Evolutionary conservation across 75 land plant species (phyloP).

Genomic region (Pinus albicaulis): DNA sequence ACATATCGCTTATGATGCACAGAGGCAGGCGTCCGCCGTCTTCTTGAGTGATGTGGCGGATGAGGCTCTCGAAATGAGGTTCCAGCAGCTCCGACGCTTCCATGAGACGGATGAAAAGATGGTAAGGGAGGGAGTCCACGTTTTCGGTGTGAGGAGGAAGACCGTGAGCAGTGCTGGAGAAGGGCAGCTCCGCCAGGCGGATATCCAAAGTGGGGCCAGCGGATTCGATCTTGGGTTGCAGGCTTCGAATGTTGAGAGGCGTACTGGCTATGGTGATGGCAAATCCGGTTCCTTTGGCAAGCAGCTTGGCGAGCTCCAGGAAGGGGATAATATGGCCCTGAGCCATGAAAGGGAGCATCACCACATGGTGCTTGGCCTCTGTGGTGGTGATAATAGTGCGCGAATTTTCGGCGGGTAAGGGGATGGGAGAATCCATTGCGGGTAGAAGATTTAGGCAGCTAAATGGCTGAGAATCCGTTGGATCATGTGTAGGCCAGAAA

Average conservation of each 20-base stretch:
- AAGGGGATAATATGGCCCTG: slow-evolving; percentile 52
- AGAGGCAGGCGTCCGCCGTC: neutral
- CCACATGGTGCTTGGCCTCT: slow-evolving; percentile 7
- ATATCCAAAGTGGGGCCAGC: neutral
- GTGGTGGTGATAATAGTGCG: neutral
- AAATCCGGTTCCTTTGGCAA: neutral
- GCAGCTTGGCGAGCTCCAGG: slow-evolving; percentile 23
- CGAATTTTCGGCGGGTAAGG: too few species aligned
- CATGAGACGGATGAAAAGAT: neutral
- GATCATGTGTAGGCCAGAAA: too few species aligned
- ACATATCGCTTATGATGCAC: slow-evolving; percentile 22
- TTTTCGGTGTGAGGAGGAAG: slow-evolving; percentile 11
- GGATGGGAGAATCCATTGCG: neutral
- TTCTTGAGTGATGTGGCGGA: neutral
- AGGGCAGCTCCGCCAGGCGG: slow-evolving; percentile 13
- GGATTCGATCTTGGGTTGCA: neutral
- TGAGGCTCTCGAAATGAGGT: slow-evolving; percentile 4
- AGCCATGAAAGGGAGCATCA: slow-evolving; percentile 48
- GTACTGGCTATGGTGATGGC: slow-evolving; percentile 21
- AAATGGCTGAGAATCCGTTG: neutral
- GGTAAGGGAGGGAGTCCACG: slow-evolving; percentile 5
- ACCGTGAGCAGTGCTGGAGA: slow-evolving; percentile 7
- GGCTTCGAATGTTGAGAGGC: slow-evolving; percentile 14
- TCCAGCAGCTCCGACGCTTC: slow-evolving; percentile 7
- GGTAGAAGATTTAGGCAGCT: neutral